Conservation (phyloP, 345 rosid genomes). For the Eucalyptus guilfoylei region DNA sequence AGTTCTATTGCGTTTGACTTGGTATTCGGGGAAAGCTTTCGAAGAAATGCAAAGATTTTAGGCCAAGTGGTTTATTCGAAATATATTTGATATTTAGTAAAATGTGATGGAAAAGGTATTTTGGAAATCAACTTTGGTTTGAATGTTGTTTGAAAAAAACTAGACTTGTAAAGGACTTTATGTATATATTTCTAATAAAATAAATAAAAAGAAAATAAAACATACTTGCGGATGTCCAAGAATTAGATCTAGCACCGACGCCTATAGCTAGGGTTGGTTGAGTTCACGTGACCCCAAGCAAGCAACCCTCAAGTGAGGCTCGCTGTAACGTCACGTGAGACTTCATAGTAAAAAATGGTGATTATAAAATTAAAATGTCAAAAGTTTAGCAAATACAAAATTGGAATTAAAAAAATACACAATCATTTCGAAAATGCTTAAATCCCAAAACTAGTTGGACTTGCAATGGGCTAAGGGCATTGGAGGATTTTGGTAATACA, state of each 20-base stretch:
- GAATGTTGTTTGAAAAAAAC: not conserved
- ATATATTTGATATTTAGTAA: not conserved
- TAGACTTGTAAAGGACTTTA: not conserved
- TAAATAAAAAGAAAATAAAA: accelerated
- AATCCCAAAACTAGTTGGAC: not conserved
- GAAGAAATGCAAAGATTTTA: not conserved
- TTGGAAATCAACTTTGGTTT: not conserved
- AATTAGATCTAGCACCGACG: accelerated
- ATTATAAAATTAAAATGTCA: not conserved
- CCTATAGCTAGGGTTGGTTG: accelerated
- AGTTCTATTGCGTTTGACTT: not conserved
- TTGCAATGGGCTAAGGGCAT: not conserved
- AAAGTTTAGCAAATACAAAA: not conserved
- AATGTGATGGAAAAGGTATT: not conserved
- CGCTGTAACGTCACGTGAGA: accelerated
- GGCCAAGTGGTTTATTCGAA: not conserved
- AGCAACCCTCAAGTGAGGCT: not conserved
- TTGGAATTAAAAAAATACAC: not conserved
- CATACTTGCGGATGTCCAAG: accelerated
- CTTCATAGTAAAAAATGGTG: not conserved
- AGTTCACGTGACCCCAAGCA: not conserved
- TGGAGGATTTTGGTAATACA: not conserved
- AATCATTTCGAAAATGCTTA: not conserved
- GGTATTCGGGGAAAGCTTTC: not conserved
- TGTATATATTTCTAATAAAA: not conserved